Base-by-base conservation (phyloP, 306 rosid species). In the Leucaena leucocephala region DNA sequence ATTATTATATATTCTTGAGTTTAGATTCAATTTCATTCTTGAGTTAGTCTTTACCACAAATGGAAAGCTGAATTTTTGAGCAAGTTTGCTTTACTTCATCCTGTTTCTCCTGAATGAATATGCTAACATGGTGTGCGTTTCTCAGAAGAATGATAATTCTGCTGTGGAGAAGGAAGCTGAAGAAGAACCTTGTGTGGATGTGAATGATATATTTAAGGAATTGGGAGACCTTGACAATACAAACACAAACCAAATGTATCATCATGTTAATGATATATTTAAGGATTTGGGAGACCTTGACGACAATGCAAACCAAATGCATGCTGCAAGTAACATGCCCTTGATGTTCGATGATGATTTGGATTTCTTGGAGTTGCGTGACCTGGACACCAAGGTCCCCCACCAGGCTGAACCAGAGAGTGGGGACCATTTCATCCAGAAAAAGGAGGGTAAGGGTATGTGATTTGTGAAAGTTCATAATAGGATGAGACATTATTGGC, bases 301-400 rank as follows among this genome's bases (percentile, higher is more conserved):
- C 27, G 27, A 27, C 27, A 27, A 27, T 27, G 1, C 27, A 27
- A 27, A 27, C 27, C 27, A 27, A 27, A 27, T 27, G 27, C 27
- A 27, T 27, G 27, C 27, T 27, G 27, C 27, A 27, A 1, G 27
- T 27, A 27, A 27, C 27, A 27, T 27, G 27, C 27, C 27, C 0
- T 27, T 27, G 27, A 27, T 27, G 27, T 27, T 27, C 27, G 27
- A 27, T 27, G 27, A 27, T 27, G 27, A 27, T 27, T 27, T 8
- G 2, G 76, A 68, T 66, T 92, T 43, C 72, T 55, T 93, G 85
- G 98, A 93, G 88, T 79, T 93, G 78, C 19, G 0, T 72, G 98
- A 93, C 74, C 89, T 93, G 0, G 88, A 85, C 0, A 2, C 90
- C 92, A 12, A 34, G 82, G 64, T 40, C 38, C 19, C 27, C 1